A percentile compares a stretch with the other conserved stretches of the same genome.
These are phyloP conservation scores for Tagetes patula DNA, from an alignment of 129 eudicot species.

Conservation along the genomic window DNA sequence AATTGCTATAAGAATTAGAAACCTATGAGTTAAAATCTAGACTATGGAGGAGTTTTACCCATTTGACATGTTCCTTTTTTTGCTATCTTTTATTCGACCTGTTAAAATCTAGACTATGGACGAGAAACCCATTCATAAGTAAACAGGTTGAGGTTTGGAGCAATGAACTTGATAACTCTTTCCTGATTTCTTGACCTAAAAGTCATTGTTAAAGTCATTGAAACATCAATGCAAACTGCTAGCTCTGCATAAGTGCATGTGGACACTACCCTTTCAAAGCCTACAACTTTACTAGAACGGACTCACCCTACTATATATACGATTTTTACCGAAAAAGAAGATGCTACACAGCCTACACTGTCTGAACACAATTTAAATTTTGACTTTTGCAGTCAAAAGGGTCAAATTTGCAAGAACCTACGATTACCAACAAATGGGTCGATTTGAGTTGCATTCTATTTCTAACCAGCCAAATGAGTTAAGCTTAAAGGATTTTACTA, in stretches of 20 bases:
- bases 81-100: background rate
- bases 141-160: background rate
- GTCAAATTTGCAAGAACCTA: background rate
- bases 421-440: background rate
- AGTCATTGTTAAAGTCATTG: background rate
- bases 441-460: background rate
- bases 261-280: background rate
- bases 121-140: background rate
- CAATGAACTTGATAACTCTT: background rate
- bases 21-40: background rate
- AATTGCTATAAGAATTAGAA: background rate
- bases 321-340: background rate
- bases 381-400: constrained; percentile 1
- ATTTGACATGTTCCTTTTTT: background rate
- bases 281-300: background rate
- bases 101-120: background rate
- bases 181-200: background rate
- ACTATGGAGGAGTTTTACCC: background rate
- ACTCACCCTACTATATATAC: background rate
- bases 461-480: background rate
- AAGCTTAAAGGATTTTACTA: background rate
- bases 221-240: background rate
- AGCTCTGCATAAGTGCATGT: background rate
- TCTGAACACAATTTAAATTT: background rate
- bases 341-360: background rate